These are phyloP conservation scores for Pinus tabuliformis DNA, from an alignment of 75 land plant genomes.

Conservation along the genomic window DNA sequence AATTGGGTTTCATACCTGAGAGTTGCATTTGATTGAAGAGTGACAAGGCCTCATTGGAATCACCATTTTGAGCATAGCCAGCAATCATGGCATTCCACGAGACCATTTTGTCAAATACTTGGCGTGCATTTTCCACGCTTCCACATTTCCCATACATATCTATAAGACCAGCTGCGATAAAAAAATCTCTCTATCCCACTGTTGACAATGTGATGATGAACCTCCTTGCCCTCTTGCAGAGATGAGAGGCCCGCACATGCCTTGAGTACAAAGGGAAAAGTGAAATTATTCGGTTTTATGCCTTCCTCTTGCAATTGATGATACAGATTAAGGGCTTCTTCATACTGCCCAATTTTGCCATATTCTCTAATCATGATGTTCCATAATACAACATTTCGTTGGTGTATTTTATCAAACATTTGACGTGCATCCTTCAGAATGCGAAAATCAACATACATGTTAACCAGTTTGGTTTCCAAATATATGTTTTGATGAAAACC, in stretches of 20 bases:
- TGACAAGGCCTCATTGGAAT: slow-evolving; percentile 11
- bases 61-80: slow-evolving; percentile 17
- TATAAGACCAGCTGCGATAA: slow-evolving; percentile 30
- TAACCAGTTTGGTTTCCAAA: not conserved
- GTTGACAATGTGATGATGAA: slow-evolving; percentile 16
- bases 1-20: slow-evolving; percentile 14
- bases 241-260: slow-evolving; percentile 16
- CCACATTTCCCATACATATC: slow-evolving; percentile 36
- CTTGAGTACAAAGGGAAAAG: slow-evolving; percentile 29
- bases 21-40: slow-evolving; percentile 14
- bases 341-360: slow-evolving; percentile 14
- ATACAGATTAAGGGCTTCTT: slow-evolving; percentile 27
- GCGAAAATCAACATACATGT: not conserved
- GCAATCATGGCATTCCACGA: slow-evolving; percentile 38
- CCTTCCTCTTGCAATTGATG: slow-evolving; percentile 12
- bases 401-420: slow-evolving; percentile 2
- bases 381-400: slow-evolving; percentile 22
- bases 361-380: slow-evolving; percentile 40
- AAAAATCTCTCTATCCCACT: slow-evolving; percentile 30
- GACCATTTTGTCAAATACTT: slow-evolving; percentile 33
- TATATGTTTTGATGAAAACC: not conserved
- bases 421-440: not conserved
- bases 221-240: slow-evolving; percentile 14
- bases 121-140: slow-evolving; percentile 8
- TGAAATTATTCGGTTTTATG: slow-evolving; percentile 24